These are phyloP conservation scores for Ophiocordyceps camponoti-leonardi DNA, from an alignment of 2,329 filamentous ascomycete genomes.

Conservation along the genomic window DNA sequence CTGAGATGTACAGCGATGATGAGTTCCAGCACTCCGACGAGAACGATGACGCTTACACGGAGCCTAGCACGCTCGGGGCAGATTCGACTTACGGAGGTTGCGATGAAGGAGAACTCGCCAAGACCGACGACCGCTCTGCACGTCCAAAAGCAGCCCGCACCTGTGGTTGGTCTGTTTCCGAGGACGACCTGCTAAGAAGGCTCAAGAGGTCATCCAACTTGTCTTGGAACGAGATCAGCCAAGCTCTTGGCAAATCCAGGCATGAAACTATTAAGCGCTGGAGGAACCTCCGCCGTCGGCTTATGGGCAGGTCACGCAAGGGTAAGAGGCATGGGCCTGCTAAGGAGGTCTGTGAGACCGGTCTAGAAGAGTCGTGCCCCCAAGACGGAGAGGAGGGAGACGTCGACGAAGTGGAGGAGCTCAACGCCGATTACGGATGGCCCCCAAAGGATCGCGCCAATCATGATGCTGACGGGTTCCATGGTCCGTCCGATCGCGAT, in stretches of 20 bases:
- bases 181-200: conserved; percentile 15
- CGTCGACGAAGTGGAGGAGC: background rate
- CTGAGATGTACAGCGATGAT: background rate
- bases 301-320: background rate
- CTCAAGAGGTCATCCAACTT: conserved; percentile 15
- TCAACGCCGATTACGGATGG: conserved; percentile 1
- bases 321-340: background rate
- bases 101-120: background rate
- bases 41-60: conserved; percentile 1
- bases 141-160: background rate
- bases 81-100: conserved; percentile 1
- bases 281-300: conserved; percentile 10
- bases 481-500: conserved; percentile 14
- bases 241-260: conserved; percentile 10
- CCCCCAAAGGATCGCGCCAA: conserved; percentile 5
- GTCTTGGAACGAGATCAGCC: conserved; percentile 14
- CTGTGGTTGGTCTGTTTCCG: conserved; percentile 15
- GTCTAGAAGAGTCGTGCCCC: background rate
- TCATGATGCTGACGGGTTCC: conserved; percentile 8
- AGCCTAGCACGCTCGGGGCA: conserved; percentile 2
- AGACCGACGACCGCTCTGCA: background rate
- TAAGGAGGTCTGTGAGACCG: background rate
- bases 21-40: conserved; percentile 1
- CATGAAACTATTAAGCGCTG: conserved; percentile 15
- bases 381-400: conserved; percentile 5